Evolutionary conservation across 306 rosid genomes (phyloP), one percentile per base, ranked within the genome.

Genomic region (Phaseolus lunatus): DNA sequence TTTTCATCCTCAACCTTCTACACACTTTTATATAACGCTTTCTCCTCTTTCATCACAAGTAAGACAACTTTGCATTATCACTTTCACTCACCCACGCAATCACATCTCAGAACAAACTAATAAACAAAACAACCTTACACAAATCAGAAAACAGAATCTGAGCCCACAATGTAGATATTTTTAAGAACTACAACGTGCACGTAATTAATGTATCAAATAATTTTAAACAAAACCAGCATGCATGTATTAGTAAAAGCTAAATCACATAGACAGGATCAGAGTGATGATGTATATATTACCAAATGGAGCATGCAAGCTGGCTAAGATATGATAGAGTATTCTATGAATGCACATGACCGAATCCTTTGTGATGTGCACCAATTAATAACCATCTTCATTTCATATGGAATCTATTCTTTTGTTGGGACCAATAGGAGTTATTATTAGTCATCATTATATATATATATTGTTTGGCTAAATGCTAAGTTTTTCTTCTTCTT

Each of bases 1-100:
- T 44, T 18, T n/a, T 15, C 23, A 23, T 5, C 1, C 24, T 44
- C 49, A 45, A 16, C 39, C 23, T 65, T 53, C 3, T n/a, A 2
- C 12, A 5, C 24, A 1, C 67, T 29, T 16, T 61, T 61, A 7
- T 7, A 35, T 37, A 9, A 29, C 33, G n/a, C 13, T 39, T 9
- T 37, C 12, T 67, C 71, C 49, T 52, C 67, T 58, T 37, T 9
- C 48, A 9, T 59, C 8, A 16, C 41, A 29, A n/a, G n/a, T n/a
- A n/a, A n/a, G n/a, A n/a, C n/a, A n/a, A n/a, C n/a, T n/a, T n/a
- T n/a, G n/a, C n/a, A 53, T 73, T n/a, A 3, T 49, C 65, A 20
- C 53, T 52, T 66, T 65, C 23, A 10, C 31, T 53, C 68, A 43
- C 49, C 47, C 56, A 67, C 58, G 23, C 35, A 67, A 8, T 53